Conservation (phyloP, 805 yeast genomes). For the Hanseniaspora mollemarum region DNA sequence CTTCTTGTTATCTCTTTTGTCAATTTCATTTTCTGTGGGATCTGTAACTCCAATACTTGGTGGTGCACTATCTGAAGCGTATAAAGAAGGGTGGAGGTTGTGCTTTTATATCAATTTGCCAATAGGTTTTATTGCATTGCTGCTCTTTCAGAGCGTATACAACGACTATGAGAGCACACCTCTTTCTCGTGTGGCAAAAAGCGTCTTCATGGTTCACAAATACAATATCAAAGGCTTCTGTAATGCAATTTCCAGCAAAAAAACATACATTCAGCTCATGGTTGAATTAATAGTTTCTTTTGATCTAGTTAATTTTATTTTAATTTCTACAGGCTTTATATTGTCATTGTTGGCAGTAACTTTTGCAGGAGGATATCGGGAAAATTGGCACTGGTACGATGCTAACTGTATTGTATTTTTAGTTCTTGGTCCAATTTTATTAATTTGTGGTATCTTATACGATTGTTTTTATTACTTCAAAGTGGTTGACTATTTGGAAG, state of each 20-base stretch:
- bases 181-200: neutral
- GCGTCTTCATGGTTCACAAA: neutral
- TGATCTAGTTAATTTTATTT: constrained; percentile 23
- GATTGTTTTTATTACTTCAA: constrained; percentile 11
- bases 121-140: constrained; percentile 40
- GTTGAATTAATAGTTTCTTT: constrained; percentile 18
- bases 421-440: constrained; percentile 2
- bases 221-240: neutral
- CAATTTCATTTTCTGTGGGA: constrained; percentile 18
- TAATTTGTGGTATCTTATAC: neutral
- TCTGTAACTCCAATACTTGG: constrained; percentile 35
- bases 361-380: constrained; percentile 16
- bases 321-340: constrained; percentile 22
- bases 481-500: constrained; percentile 7
- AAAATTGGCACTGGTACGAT: constrained; percentile 12
- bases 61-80: constrained; percentile 49
- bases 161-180: constrained; percentile 6
- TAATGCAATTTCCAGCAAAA: neutral
- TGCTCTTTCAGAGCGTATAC: constrained; percentile 12
- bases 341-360: constrained; percentile 22
- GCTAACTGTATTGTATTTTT: constrained; percentile 3
- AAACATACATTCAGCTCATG: neutral
- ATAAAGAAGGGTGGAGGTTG: constrained; percentile 58
- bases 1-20: constrained; percentile 21
- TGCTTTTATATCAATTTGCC: constrained; percentile 63